Evolutionary conservation across 2,329 filamentous ascomycete species (phyloP).

Genomic region (Plectosphaerella sp.): DNA sequence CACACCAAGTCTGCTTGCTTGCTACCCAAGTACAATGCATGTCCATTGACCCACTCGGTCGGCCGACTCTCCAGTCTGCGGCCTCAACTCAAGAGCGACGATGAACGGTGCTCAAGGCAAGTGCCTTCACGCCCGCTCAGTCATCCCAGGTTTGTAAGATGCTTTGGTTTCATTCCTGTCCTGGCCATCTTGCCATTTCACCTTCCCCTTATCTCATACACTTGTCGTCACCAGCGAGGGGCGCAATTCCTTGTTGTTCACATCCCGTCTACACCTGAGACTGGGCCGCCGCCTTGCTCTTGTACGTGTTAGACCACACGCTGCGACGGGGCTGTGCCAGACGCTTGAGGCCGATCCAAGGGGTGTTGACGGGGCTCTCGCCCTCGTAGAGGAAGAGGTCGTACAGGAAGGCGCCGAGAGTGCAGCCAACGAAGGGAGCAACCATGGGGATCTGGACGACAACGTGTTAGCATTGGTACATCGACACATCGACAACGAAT

Average conservation of each 20-base stretch:
- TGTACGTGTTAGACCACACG: conserved; percentile 21
- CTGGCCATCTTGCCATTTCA: neutral
- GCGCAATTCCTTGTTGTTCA: neutral
- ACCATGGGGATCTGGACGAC: conserved; percentile 63
- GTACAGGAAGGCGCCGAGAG: conserved; percentile 62
- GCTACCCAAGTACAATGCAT: too few species aligned
- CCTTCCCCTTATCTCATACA: neutral
- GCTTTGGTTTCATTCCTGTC: neutral
- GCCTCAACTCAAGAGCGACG: too few species aligned
- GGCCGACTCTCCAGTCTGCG: too few species aligned
- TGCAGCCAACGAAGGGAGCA: conserved; percentile 60
- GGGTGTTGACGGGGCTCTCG: conserved; percentile 65
- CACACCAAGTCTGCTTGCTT: too few species aligned
- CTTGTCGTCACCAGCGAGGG: neutral
- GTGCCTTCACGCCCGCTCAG: too few species aligned
- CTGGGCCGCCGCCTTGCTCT: conserved; percentile 1
- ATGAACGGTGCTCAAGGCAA: too few species aligned
- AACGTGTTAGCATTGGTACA: neutral
- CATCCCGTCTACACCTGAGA: neutral
- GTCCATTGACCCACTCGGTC: too few species aligned
- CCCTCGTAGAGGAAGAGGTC: conserved; percentile 67
- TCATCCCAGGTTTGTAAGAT: neutral
- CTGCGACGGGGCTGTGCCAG: conserved; percentile 30
- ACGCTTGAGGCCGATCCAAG: conserved; percentile 57
- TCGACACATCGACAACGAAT: neutral